These are phyloP conservation scores for Aspergillus novoparasiticus DNA, from an alignment of 2,329 filamentous ascomycete species.

Conservation along the genomic window DNA sequence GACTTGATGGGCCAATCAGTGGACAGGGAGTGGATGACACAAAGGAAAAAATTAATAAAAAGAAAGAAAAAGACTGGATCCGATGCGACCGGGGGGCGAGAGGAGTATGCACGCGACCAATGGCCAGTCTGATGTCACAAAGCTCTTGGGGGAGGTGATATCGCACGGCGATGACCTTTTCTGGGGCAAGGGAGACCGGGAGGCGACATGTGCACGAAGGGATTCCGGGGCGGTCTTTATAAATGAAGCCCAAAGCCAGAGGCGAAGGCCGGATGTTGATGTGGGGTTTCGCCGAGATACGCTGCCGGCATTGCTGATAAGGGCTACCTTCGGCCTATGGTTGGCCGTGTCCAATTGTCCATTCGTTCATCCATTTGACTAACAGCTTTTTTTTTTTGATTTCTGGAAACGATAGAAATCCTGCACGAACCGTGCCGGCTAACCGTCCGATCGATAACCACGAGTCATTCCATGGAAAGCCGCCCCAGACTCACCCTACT, in stretches of 20 bases:
- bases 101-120: neutral
- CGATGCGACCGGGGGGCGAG: neutral
- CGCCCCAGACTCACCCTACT: neutral
- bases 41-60: conserved; percentile 10
- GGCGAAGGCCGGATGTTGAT: conserved; percentile 23
- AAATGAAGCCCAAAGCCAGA: neutral
- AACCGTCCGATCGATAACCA: neutral
- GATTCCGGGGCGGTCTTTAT: neutral
- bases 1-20: conserved; percentile 15
- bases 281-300: conserved; percentile 18
- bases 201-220: neutral
- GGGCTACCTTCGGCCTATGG: conserved; percentile 15
- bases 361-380: conserved; percentile 10
- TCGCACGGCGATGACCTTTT: neutral
- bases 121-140: neutral
- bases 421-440: neutral
- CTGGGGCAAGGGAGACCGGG: neutral
- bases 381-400: conserved; percentile 1
- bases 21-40: neutral
- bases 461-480: neutral
- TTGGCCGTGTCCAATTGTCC: conserved; percentile 1
- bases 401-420: neutral
- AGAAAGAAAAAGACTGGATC: neutral
- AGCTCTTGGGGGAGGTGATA: neutral
- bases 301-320: conserved; percentile 19